Base-by-base conservation (phyloP, 2,329 filamentous ascomycete genomes). In the Bretziella fagacearum region DNA sequence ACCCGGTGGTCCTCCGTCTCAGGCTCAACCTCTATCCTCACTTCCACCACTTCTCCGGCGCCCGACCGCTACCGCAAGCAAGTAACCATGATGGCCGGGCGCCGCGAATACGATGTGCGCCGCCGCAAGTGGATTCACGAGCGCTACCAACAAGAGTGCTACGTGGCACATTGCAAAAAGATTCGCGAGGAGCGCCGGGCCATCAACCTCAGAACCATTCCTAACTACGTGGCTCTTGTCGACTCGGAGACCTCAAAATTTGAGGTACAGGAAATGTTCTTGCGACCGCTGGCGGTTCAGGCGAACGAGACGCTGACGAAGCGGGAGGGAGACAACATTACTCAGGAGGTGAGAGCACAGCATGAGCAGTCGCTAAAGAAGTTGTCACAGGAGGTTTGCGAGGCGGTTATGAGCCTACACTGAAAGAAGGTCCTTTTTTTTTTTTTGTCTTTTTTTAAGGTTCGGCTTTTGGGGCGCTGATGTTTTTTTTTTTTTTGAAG, bases 381-480 rank as follows among this genome's bases (percentile, higher is more conserved):
- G 25, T 26, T 41, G 11, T 42, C 44, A 23, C 41, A 37, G 37
- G 48, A 50, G 29, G 44, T 44, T 22, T 42, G 43, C 13, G 48
- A 50, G 43, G 48, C 48, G 35, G 35, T 50, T 18, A 43, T 50
- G 48, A 46, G 44, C 26, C 37, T 50, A 22, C 44, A 39, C 43
- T 50, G 30, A 46, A 42, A 26, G 18, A 30, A 30, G 2, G 41
- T 8, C n/a, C 15, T 45, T 26, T 37, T 42, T 10, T 30, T 42
- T n/a, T n/a, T n/a, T 27, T 42, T 15, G 17, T 20, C 18, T 23
- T 20, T 22, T 39, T 39, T 8, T n/a, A n/a, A n/a, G n/a, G 29
- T n/a, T 30, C 23, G 35, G n/a, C n/a, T n/a, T n/a, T n/a, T n/a
- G n/a, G n/a, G 15, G 29, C 18, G 23, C 13, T 23, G 32, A 35